phyloP scores from a whole-genome alignment of 164 flowering plant species.

The Vitis vinifera region ASM3070453v1 NC_081821.1:7809501-7810000 shows the following conservation, averaged over 20 bases:
- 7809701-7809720: too few relatives aligned
- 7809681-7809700: too few relatives aligned
- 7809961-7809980: constrained; percentile 64
- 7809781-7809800: constrained; percentile 88
- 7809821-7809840: constrained; percentile 39
- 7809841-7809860: constrained; percentile 48
- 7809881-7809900: constrained; percentile 41
- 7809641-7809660: background rate
- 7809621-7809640: background rate
- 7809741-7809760: constrained; percentile 41
- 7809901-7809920: constrained; percentile 73
- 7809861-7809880: constrained; percentile 65
- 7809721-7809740: too few relatives aligned
- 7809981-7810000: constrained; percentile 79
- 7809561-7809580: constrained; percentile 86
- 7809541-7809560: constrained; percentile 74
- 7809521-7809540: constrained; percentile 50
- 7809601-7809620: constrained; percentile 34
- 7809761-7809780: constrained; percentile 75
- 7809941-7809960: constrained; percentile 64
- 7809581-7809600: constrained; percentile 84
- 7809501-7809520: too few relatives aligned
- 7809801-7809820: constrained; percentile 92
- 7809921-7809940: constrained; percentile 75
- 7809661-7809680: too few relatives aligned